Evolutionary conservation across 441 rosid genomes (phyloP).

Genomic region (Arabidopsis lyrata): DNA sequence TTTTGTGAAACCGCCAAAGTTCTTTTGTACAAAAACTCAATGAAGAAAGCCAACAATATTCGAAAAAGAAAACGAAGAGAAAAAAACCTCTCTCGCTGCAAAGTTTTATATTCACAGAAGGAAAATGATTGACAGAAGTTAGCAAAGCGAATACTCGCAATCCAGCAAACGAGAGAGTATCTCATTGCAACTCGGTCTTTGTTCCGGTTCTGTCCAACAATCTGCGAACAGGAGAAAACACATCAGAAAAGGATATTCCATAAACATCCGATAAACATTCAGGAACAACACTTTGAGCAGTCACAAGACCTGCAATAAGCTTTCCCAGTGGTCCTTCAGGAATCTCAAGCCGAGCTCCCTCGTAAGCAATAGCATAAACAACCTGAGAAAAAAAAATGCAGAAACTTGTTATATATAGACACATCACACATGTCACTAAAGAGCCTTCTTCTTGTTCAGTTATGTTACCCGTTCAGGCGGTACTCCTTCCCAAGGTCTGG

Average conservation of each 20-base stretch:
- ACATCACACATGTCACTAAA: not conserved
- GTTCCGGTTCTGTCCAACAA: constrained; percentile 89
- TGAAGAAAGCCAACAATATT: constrained; percentile 30
- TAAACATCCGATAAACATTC: constrained; percentile 13
- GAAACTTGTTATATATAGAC: constrained; percentile 14
- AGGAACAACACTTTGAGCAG: not conserved
- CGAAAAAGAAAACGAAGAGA: not conserved
- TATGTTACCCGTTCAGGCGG: constrained; percentile 78
- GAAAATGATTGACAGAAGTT: constrained; percentile 38
- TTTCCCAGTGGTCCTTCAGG: constrained; percentile 91
- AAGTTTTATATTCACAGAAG: constrained; percentile 45
- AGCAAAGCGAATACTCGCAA: constrained; percentile 84
- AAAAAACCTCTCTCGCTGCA: constrained; percentile 37
- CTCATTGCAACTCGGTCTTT: constrained; percentile 90
- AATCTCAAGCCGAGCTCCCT: constrained; percentile 84
- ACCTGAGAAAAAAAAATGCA: constrained; percentile 56
- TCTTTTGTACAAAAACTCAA: constrained; percentile 41
- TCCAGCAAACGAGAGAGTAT: constrained; percentile 81
- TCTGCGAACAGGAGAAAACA: constrained; percentile 51
- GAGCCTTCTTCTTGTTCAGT: constrained; percentile 18
- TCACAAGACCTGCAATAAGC: constrained; percentile 75
- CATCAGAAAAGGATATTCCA: not conserved
- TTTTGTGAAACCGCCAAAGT: constrained; percentile 39
- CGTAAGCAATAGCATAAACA: constrained; percentile 92
- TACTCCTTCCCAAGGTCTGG: constrained; percentile 95